A percentile compares a stretch with the other conserved stretches of the same genome.
Evolutionary conservation across 2,329 filamentous ascomycete species (phyloP).

Genomic region (Dactylellina sp.): DNA sequence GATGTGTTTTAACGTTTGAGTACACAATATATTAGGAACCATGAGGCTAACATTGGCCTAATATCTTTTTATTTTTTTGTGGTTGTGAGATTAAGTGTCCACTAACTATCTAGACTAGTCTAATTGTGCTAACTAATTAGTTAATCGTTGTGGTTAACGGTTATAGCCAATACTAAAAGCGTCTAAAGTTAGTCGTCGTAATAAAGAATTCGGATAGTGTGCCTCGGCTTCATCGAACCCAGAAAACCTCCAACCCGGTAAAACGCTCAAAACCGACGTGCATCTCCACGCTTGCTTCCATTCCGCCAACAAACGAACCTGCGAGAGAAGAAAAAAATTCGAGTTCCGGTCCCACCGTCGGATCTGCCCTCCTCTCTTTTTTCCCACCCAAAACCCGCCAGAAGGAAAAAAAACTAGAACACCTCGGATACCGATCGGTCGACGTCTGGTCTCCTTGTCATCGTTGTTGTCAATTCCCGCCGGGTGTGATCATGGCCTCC

Average conservation of each 20-base stretch:
- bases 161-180: too few species aligned
- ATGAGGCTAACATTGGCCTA: too few species aligned
- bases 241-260: constrained; percentile 12
- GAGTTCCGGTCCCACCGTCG: too few species aligned
- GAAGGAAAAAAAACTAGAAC: not conserved
- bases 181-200: too few species aligned
- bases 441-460: too few species aligned
- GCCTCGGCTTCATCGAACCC: not conserved
- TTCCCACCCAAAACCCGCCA: not conserved
- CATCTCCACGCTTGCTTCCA: constrained; percentile 8
- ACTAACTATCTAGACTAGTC: too few species aligned
- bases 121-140: too few species aligned
- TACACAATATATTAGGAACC: too few species aligned
- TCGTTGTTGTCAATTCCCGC: not conserved
- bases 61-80: too few species aligned
- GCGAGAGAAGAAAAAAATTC: not conserved
- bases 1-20: too few species aligned
- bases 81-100: too few species aligned
- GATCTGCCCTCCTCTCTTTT: not conserved
- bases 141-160: too few species aligned
- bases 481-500: constrained; percentile 21
- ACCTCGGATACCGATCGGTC: not conserved
- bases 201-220: not conserved
- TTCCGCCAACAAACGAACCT: constrained; percentile 2
- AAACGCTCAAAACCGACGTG: constrained; percentile 22